Evolutionary conservation across 768 basidiomycete species (phyloP), one percentile per base, ranked within the genome.

Genomic region (Pilatotrama ljubarskyi): DNA sequence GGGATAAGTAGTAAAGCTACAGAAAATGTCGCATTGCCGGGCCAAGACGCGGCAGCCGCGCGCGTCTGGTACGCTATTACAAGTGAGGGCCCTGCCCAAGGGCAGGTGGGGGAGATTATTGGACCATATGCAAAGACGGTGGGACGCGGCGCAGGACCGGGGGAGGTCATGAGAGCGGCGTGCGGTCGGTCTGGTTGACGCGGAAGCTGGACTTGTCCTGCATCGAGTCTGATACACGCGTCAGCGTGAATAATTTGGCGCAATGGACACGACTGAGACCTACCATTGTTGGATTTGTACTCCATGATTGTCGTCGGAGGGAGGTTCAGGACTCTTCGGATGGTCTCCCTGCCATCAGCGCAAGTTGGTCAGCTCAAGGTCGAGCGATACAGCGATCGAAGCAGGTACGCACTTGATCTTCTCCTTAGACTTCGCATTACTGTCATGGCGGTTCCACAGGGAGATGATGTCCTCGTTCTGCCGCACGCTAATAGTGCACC

Each of bases 401-500:
- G 20, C 18, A 15, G 37, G 48, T 44, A 36, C 90, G 59, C 66
- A 95, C 95, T 86, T 82, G 63, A 98, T 90, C 67, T 85, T 85
- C 66, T 93, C 92, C 63, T 87, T 85, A 32, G 89, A 80, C 66
- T 86, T 89, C 18, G 78, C 72, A 66, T 95, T 91, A 6, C 78
- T 84, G 65, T 93, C 94, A 57, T 87, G 80, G 65, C 87, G 84
- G 70, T 95, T 95, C 96, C 96, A 98, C 20, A 98, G 69, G 65
- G 88, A 91, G 56, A 98, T 79, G 62, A 98, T 96, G 70, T 98
- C 96, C 77, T 98, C 96, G 64, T 85, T 90, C 75, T 91, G 89
- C 66, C 96, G 77, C 56, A 96, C 94, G 70, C 91, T 94, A 70
- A 98, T 89, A 29, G 95, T 98, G 71, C 93, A 94, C 41, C 95